A percentile compares a stretch with the other conserved stretches of the same genome.
Conservation (phyloP, 345 rosid genomes). For the Kernera saxatilis region DNA sequence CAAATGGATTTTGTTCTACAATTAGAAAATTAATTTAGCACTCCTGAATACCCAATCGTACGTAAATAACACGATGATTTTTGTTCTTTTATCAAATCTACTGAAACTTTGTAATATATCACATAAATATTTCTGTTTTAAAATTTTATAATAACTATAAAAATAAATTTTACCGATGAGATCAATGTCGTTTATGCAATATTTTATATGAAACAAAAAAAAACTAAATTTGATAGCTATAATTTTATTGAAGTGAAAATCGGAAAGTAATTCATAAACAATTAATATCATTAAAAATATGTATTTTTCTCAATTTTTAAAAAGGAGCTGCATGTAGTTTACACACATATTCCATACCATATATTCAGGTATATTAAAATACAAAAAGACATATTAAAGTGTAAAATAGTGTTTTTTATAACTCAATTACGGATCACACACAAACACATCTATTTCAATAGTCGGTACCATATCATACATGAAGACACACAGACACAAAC, state of each 20-base stretch:
- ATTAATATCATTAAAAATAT: not conserved
- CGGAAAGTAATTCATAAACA: not conserved
- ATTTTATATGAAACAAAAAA: not conserved
- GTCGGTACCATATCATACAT: not conserved
- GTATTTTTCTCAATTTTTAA: not conserved
- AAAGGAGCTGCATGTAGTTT: not conserved
- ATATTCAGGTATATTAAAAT: too few relatives aligned
- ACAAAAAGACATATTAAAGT: not conserved
- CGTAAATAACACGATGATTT: not conserved
- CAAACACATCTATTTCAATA: not conserved
- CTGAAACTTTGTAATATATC: not conserved
- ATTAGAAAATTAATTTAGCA: not conserved
- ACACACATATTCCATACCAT: not conserved
- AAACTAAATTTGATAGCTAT: not conserved
- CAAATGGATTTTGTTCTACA: not conserved
- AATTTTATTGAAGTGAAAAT: not conserved
- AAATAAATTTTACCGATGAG: not conserved
- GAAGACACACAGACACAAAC: slow-evolving; percentile 3
- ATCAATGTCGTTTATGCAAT: not conserved
- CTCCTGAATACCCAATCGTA: not conserved
- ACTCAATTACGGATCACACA: slow-evolving; percentile 3
- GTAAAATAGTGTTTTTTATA: slow-evolving; percentile 1
- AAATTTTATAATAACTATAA: not conserved
- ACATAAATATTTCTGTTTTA: not conserved
- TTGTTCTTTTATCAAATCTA: not conserved